These are phyloP conservation scores for Massariosphaeria phaeospora DNA, from an alignment of 495 filamentous ascomycete species.

Conservation along the genomic window DNA sequence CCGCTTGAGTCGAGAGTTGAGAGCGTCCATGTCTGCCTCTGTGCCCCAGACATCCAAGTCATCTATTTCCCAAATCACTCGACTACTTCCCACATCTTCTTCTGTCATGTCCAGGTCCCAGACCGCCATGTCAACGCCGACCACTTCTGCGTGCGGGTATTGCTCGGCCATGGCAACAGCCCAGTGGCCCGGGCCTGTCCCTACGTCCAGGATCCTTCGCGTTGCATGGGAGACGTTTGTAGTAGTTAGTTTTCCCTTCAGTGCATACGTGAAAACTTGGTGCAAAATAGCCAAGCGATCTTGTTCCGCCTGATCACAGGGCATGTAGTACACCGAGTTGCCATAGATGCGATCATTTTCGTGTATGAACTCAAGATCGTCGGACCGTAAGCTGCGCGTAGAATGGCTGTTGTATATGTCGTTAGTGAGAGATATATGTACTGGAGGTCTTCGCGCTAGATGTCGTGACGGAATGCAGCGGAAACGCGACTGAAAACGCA, in stretches of 20 bases:
- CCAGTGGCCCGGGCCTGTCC: slow-evolving; percentile 40
- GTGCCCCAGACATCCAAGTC: slow-evolving; percentile 28
- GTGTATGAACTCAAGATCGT: slow-evolving; percentile 37
- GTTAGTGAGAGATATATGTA: not conserved
- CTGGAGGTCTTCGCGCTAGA: not conserved
- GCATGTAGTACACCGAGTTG: slow-evolving; percentile 64
- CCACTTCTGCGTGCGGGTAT: slow-evolving; percentile 36
- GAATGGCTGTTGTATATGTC: slow-evolving; percentile 11
- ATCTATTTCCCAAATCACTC: slow-evolving; percentile 31
- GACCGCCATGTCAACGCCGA: slow-evolving; percentile 34
- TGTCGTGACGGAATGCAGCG: not conserved
- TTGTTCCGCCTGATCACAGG: slow-evolving; percentile 69
- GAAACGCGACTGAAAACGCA: not conserved
- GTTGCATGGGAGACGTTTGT: slow-evolving; percentile 25
- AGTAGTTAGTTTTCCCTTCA: slow-evolving; percentile 31
- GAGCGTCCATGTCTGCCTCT: slow-evolving; percentile 15
- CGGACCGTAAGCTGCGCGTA: slow-evolving; percentile 23
- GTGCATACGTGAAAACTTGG: slow-evolving; percentile 33
- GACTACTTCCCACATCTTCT: not conserved
- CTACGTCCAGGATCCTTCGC: slow-evolving; percentile 35
- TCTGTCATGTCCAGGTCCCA: slow-evolving; percentile 33
- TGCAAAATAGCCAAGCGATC: slow-evolving; percentile 60
- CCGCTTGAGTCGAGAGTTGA: slow-evolving; percentile 9
- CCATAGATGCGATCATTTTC: slow-evolving; percentile 68
- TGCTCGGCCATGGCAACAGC: slow-evolving; percentile 35